Evolutionary conservation across 2,329 filamentous ascomycete genomes (phyloP), one percentile per base, ranked within the genome.

Genomic region (Aspergillus aculeatinus): DNA sequence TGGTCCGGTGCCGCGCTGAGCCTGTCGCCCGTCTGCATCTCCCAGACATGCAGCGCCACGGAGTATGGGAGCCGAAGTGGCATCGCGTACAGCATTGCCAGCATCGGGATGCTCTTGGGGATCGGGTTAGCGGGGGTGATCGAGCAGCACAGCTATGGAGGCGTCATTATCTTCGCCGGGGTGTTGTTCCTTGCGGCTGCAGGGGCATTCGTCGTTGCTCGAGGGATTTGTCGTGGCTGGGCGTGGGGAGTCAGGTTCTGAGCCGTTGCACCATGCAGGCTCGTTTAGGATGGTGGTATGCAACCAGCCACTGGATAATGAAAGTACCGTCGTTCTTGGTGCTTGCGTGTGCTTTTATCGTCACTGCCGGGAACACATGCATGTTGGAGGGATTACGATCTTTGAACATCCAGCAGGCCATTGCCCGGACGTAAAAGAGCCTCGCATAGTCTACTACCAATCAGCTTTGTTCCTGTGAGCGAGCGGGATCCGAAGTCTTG

Each of bases 181-280:
- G 53, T 55, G 53, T 31, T 55, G 53, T 55, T 48, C 48, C 53
- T 55, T 35, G 27, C 29, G 19, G 53, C 53, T 5, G 53, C 53
- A 5, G 53, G 25, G 4, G 53, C 44, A 19, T 55, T 48, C 23
- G 53, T 31, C 25, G 29, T 55, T 12, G 53, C 53, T 33, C 53
- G 53, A 33, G 53, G 44, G 11, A 23, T 55, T 21, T 48, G 53
- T 47, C 21, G 53, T 16, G 53, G 53, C 23, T 55, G 53, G 53
- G 23, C 29, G 27, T 55, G 29, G 25, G 48, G 33, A 44, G 33
- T 42, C 44, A n/a, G 42, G 11, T 55, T 55, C 5, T 55, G 42
- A 55, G 33, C 16, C 23, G 42, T 19, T 12, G 33, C 33, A 35
- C 12, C 33, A 31, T 14, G 44, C 39, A 35, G 33, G 33, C 10